Evolutionary conservation across 306 rosid genomes (phyloP).

Genomic region (Cercis canadensis): DNA sequence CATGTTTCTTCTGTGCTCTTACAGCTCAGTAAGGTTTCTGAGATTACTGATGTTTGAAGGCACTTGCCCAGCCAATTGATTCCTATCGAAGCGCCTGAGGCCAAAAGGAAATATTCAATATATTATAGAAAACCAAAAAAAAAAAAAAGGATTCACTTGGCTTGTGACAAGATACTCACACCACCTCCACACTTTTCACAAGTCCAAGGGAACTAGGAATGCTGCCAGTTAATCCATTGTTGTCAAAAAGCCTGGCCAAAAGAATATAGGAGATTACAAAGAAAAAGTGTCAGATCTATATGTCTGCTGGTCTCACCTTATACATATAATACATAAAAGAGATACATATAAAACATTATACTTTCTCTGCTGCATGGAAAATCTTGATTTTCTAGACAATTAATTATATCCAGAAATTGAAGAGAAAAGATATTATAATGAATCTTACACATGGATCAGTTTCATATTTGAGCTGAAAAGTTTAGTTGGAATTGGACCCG

Average conservation of each 20-base stretch:
- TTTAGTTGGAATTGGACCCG: neutral
- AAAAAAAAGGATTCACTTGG: neutral
- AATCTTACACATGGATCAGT: neutral
- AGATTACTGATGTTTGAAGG: slow-evolving; percentile 55
- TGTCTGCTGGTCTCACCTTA: too few species aligned
- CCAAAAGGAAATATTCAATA: too few species aligned
- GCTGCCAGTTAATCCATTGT: slow-evolving; percentile 51
- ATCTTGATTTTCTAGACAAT: slow-evolving; percentile 23
- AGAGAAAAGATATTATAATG: neutral
- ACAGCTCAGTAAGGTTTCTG: slow-evolving; percentile 52
- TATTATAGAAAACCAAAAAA: too few species aligned
- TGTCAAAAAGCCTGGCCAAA: slow-evolving; percentile 61
- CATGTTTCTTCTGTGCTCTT: slow-evolving; percentile 39
- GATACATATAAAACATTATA: neutral
- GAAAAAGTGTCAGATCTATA: neutral
- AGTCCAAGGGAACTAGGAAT: slow-evolving; percentile 55
- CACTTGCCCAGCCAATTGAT: slow-evolving; percentile 47
- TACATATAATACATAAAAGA: neutral
- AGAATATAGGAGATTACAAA: slow-evolving; percentile 14
- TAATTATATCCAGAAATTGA: neutral
- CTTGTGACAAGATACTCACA: slow-evolving; percentile 61
- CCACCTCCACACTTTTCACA: slow-evolving; percentile 51
- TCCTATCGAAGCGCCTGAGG: slow-evolving; percentile 65
- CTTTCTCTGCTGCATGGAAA: too few species aligned
- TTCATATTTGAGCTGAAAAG: neutral